Base-by-base conservation (phyloP, 306 rosid species). In the Prunus dulcis region DNA sequence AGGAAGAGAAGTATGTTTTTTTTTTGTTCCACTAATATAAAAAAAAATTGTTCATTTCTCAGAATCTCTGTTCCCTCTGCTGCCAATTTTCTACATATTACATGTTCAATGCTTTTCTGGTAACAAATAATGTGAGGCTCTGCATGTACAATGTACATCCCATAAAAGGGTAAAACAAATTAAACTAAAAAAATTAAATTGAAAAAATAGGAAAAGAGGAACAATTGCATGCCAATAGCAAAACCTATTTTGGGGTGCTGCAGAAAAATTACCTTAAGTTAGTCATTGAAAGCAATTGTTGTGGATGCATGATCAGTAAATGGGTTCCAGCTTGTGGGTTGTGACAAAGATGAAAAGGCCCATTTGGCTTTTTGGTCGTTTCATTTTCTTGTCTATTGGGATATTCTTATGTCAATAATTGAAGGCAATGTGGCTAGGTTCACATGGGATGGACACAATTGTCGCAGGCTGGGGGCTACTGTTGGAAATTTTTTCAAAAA, bases 401-500 rank as follows among this genome's bases (percentile, higher is more conserved):
- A 18, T 23, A 55, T 27, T 47, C 25, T 23, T 53, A 46, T 17
- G 19, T 64, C 73, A 73, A 74, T 71, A 61, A 80, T 71, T 30
- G 79, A 32, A 57, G 34, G 25, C 12, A 49, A 62, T 49, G 38
- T 22, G 7, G 41, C 20, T n/a, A 9, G 51, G 49, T 47, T 53
- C 82, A 83, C 80, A 70, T 75, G 77, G 64, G 30, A 20, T 9
- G 32, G 71, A 67, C n/a, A 14, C 20, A 53, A 62, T 46, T 68
- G 76, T 41, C 60, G 20, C 51, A 62, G 18, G 68, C 49, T 5
- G 43, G 19, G 17, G 13, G 23, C 23, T 61, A 61, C 19, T 25
- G 38, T 6, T 25, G 3, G 50, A 15, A 12, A 3, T 57, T 30
- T 28, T 2, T 19, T 19, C 5, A 5, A 18, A 5, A 15, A 68